Base-by-base conservation (phyloP, 257 asterid species). In the Capsicum chinense region DNA sequence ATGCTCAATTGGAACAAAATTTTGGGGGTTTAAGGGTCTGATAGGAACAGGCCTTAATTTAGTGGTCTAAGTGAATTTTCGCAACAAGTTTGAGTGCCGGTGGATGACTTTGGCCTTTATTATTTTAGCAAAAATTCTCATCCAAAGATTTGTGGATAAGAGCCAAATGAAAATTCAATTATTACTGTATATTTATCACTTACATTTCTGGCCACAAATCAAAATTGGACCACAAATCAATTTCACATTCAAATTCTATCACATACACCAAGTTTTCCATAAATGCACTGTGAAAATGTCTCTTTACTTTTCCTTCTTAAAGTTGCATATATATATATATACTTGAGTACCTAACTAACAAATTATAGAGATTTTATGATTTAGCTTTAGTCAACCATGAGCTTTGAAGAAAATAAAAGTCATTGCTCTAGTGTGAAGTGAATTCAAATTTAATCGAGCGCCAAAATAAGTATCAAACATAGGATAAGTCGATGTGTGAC, bases 191-290 rank as follows among this genome's bases (percentile, higher is more conserved):
- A 14, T 59, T 5, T 44, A 44, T 44, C 58, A 73, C 59, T 73
- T 74, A n/a, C 3, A 78, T 54, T 54, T 78, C 5, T 78, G 64
- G 50, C 81, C 81, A 78, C 50, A 54, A 26, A 26, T 78, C n/a
- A 76, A 54, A 39, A 52, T 26, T 54, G 81, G 81, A 78, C 81
- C 81, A 78, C 42, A 59, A 57, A 59, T 57, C 83, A 59, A 59
- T 59, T 80, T 80, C 83, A 59, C 39, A 57, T 47, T 62, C 83
- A 39, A 1, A 1, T 16, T 44, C 52, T 59, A 80, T 80, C 83
- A 58, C 14, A 80, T 58, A 57, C 67, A 74, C 64, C 84, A 85
- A 66, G 73, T 57, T 71, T n/a, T 50, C 64, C 58, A 81, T 85
- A 35, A 64, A 85, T 76, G 63, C 50, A 81, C 82, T 47, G 80